Conservation (phyloP, 176 grass and related monocot genomes). For the Cenchrus americanus region DNA sequence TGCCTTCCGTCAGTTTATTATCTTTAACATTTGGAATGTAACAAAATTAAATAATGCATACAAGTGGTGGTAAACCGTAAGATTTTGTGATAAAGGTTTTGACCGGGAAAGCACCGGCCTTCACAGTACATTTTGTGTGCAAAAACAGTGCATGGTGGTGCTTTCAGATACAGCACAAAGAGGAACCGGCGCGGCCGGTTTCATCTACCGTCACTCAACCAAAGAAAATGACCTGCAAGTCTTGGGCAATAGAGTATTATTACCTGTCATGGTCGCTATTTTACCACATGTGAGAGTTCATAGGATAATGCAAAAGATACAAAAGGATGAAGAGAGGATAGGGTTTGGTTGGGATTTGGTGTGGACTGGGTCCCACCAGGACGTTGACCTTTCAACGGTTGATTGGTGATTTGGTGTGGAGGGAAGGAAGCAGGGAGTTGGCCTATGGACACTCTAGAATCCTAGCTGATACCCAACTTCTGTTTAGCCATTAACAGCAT, state of each 20-base stretch:
- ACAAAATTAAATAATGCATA: background rate
- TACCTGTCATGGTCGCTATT: constrained; percentile 20
- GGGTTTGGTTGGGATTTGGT: constrained; percentile 47
- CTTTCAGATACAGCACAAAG: constrained; percentile 11
- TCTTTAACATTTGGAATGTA: background rate
- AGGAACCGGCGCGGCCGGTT: background rate
- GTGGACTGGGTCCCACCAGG: constrained; percentile 1
- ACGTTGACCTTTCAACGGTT: constrained; percentile 40
- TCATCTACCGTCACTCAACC: constrained; percentile 15
- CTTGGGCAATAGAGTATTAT: constrained; percentile 21
- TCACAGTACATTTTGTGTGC: background rate
- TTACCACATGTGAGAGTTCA: constrained; percentile 47
- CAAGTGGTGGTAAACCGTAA: background rate
- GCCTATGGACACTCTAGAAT: constrained; percentile 8
- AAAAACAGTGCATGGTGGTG: background rate
- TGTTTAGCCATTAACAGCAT: constrained; percentile 1
- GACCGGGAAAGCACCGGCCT: background rate
- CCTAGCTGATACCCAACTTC: constrained; percentile 10
- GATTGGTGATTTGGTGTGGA: constrained; percentile 40
- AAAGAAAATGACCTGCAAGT: constrained; percentile 31
- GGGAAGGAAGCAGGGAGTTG: constrained; percentile 14
- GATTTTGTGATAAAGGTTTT: background rate
- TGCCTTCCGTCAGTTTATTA: background rate
- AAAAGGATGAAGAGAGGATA: constrained; percentile 32
- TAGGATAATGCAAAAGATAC: constrained; percentile 40